These are phyloP conservation scores for Trametes punicea DNA, from an alignment of 768 basidiomycete species.

Conservation along the genomic window DNA sequence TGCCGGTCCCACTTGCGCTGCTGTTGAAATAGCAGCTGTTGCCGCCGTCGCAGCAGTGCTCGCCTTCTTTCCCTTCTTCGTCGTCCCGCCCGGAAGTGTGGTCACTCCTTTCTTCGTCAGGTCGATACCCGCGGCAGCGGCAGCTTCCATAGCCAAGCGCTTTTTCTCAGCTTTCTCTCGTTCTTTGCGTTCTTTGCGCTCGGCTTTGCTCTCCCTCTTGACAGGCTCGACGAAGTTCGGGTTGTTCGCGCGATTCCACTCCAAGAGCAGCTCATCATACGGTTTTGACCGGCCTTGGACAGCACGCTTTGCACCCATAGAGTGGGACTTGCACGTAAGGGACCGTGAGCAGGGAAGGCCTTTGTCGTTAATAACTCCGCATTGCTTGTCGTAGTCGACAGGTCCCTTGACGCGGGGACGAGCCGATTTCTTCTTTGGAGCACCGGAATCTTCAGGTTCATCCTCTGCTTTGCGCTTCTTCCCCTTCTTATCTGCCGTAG, in stretches of 20 bases:
- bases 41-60: conserved; percentile 40
- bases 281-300: conserved; percentile 80
- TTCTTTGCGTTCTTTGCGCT: conserved; percentile 83
- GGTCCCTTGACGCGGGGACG: conserved; percentile 83
- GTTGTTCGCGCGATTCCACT: conserved; percentile 88
- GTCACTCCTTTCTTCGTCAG: conserved; percentile 41
- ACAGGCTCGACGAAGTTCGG: conserved; percentile 88
- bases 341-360: conserved; percentile 89
- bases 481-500: conserved; percentile 44
- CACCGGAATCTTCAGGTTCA: conserved; percentile 60
- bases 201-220: conserved; percentile 81
- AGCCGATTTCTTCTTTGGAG: conserved; percentile 67
- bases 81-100: conserved; percentile 28
- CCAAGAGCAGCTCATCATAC: conserved; percentile 85
- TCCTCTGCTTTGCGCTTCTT: conserved; percentile 85
- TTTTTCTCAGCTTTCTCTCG: conserved; percentile 83
- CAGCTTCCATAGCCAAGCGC: conserved; percentile 64
- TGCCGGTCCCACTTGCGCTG: conserved; percentile 47
- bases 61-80: conserved; percentile 69
- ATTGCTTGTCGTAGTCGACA: conserved; percentile 87
- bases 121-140: conserved; percentile 55
- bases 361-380: conserved; percentile 97
- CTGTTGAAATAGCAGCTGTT: conserved; percentile 35
- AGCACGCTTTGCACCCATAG: conserved; percentile 93
- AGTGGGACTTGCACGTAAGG: conserved; percentile 96